Evolutionary conservation across 768 basidiomycete genomes (phyloP), one percentile per base, ranked within the genome.

Genomic region (Suillus cothurnatus): DNA sequence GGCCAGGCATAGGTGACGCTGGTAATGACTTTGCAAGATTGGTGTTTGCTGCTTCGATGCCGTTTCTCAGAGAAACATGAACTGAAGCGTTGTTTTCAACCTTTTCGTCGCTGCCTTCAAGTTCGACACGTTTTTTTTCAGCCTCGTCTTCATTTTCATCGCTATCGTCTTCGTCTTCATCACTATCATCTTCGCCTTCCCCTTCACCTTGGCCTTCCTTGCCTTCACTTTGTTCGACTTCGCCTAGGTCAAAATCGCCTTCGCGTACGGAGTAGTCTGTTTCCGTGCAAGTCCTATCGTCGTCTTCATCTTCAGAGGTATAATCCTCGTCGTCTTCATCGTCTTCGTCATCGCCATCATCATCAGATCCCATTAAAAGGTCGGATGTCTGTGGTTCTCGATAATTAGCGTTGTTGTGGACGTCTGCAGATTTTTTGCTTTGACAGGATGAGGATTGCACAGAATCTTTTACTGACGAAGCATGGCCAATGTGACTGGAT

Each of bases 331-430:
- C 70, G 45, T 62, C 52, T 0, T 71, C 70, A 7, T 64, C 66
- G 0, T 55, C 63, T 23, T 62, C 66, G 6, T 68, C 67, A 28
- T 83, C 78, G 9, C 78, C 77, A 52, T 73, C 76, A 3, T 82
- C 84, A 77, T 78, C 23, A 77, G 78, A 8, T 74, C 78, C 82
- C 4, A 69, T 72, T 55, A 65, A 68, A 52, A 52, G 50, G 41
- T 69, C 68, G 1, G 70, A 67, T 57, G 53, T 64, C 63, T 56
- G 80, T 77, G 61, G 64, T 73, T 23, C 64, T 26, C 71, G 69
- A 39, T 71, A 79, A 4, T 78, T 81, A 12, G 84, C 85, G 1
- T 82, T 84, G 0, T 34, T 76, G 9, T 80, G 80, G 39, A 83
- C 82, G 61, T 67, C 70, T 31, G 28, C 17, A 26, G 3, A 3